Percentiles rank a stretch among this genome's conserved stretches.
phyloP scores from a whole-genome alignment of 1,284 basidiomycete genomes.

The Hypsizygus ulmarius region DNA sequence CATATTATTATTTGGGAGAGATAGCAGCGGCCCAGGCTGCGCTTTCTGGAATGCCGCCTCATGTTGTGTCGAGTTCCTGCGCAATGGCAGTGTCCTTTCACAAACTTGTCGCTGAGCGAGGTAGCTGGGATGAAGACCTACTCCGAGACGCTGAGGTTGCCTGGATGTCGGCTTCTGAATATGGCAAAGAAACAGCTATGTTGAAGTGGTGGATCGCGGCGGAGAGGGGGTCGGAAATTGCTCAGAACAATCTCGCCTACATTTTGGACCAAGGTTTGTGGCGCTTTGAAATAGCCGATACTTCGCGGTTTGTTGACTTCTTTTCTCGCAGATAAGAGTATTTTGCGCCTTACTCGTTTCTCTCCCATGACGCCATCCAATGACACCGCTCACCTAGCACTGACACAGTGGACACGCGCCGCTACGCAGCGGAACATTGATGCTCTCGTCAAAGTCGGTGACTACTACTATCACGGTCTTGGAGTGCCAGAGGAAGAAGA shows the following conservation, averaged over 20 bases:
- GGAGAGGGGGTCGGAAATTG: constrained; percentile 89
- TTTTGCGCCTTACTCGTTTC: constrained; percentile 67
- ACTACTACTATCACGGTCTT: constrained; percentile 91
- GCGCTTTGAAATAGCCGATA: not conserved
- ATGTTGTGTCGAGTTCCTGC: constrained; percentile 66
- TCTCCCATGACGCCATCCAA: constrained; percentile 69
- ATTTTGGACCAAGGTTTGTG: constrained; percentile 83
- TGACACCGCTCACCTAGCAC: constrained; percentile 76
- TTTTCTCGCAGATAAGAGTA: constrained; percentile 60
- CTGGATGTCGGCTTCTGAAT: constrained; percentile 72
- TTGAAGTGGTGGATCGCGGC: constrained; percentile 95
- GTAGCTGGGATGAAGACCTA: constrained; percentile 86
- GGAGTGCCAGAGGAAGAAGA: constrained; percentile 70
- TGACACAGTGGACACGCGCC: constrained; percentile 93
- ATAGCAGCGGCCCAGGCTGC: constrained; percentile 67
- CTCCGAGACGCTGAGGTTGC: constrained; percentile 78
- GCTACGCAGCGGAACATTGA: constrained; percentile 94
- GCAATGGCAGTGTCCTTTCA: constrained; percentile 86
- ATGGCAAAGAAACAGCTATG: constrained; percentile 71
- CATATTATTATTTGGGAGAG: constrained; percentile 87
- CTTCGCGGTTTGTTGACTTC: not conserved
- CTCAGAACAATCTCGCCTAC: constrained; percentile 95
- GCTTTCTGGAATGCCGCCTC: constrained; percentile 38
- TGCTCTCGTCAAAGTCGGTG: constrained; percentile 93
- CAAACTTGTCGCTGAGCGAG: constrained; percentile 87